Base-by-base conservation (phyloP, 192 early-diverging fungal species). In the Dissophora globulifera region DNA sequence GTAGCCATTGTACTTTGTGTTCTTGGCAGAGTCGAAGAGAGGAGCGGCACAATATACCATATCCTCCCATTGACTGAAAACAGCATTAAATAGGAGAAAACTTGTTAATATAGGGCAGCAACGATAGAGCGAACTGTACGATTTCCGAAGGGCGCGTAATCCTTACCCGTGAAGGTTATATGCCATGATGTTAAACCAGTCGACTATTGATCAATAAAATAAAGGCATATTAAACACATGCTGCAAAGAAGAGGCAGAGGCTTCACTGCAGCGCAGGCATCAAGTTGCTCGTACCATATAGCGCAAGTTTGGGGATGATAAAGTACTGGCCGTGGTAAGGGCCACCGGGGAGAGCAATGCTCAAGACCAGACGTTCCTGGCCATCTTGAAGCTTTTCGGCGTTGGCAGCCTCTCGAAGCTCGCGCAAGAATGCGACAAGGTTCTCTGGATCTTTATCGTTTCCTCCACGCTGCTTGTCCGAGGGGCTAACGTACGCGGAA, bases 161-260 rank as follows among this genome's bases (percentile, higher is more conserved):
- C 32, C 67, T 53, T 61, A 69, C 67, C 70, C 70, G 23, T 76
- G 71, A 20, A 76, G 71, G 50, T 76, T 76, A 58, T 76, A 76
- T 6, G 71, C 71, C 71, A 76, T 76, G 35, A 76, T 76, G 50
- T 76, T 76, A 33, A 76, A 67, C 71, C 71, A 76, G 63, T 76
- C 58, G 47, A 67, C 71, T 76, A 58, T n/a, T n/a, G n/a, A n/a
- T n/a, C n/a, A n/a, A n/a, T n/a, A n/a, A n/a, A n/a, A n/a, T n/a
- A n/a, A n/a, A n/a, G n/a, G n/a, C n/a, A n/a, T n/a, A n/a, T n/a
- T n/a, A n/a, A n/a, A n/a, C n/a, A n/a, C n/a, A n/a, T n/a, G n/a
- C n/a, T n/a, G n/a, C n/a, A n/a, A n/a, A n/a, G n/a, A n/a, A n/a
- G n/a, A n/a, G n/a, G n/a, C n/a, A n/a, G n/a, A n/a, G n/a, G n/a